Base-by-base conservation (phyloP, 371 early-diverging fungal species). In the Coemansia sp. region DNA sequence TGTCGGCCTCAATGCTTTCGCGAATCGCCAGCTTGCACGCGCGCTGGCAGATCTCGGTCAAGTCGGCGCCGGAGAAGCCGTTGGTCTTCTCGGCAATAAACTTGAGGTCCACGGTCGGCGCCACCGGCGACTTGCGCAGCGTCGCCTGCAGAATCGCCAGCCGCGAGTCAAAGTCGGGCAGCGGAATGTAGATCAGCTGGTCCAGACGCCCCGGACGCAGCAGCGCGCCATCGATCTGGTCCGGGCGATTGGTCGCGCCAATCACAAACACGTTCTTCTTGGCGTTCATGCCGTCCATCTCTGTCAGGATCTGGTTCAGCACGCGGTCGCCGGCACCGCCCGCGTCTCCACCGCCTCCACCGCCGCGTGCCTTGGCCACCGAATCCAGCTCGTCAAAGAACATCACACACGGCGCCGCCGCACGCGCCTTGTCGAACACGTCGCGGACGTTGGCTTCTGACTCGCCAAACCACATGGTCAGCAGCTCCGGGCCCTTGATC, bases 341-440 rank as follows among this genome's bases (percentile, higher is more conserved):
- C 54, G 88, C 93, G 82, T 98, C 97, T 41, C 96, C 96, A 40
- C 94, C 94, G 13, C 74, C 55, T 13, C 70, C 78, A 47, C 83
- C 80, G 55, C 97, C 96, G 81, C 99, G 94, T 16, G 98, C 90
- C 86, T 95, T 98, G 69, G 99, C 99, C 76, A 99, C 91, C 26
- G 98, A 96, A 85, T 99, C 99, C 80, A 99, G 85, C 85, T 99
- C 99, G 79, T 99, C 99, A 88, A 99, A 99, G 94, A 99, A 99
- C 90, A 99, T 91, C 39, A 99, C 99, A 83, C 99, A 99, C 13
- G 99, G 99, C 4, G 99, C 94, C 42, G 99, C 99, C 14, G 99
- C 95, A 75, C 99, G 90, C 8, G 99, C 99, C 85, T 99, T 97
- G 83, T 99, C 99, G 84, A 99, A 99, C 31, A 99, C 95, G 78